These are phyloP conservation scores for Erodium maritimum DNA, from an alignment of 345 rosid species.

Conservation along the genomic window DNA sequence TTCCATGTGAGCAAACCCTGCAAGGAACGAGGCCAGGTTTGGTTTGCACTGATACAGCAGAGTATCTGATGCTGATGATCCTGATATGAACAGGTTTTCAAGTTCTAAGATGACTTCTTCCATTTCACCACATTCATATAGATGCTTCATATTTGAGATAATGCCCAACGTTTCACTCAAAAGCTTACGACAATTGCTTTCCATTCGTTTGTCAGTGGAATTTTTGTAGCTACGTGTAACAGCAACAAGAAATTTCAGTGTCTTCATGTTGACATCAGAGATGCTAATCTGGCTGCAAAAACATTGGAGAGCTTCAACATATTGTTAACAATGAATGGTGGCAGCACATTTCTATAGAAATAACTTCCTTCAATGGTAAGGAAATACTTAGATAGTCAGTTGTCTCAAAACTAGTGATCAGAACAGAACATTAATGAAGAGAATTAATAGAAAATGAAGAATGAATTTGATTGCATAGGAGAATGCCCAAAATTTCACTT, in stretches of 20 bases:
- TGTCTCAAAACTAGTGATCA: neutral
- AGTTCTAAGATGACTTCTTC: constrained; percentile 54
- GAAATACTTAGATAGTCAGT: neutral
- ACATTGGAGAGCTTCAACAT: constrained; percentile 10
- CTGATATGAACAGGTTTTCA: constrained; percentile 44
- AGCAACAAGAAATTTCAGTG: constrained; percentile 42
- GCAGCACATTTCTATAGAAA: neutral
- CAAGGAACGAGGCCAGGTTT: constrained; percentile 54
- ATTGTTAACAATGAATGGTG: neutral
- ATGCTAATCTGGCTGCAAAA: constrained; percentile 44
- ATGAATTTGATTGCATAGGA: neutral
- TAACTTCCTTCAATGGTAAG: neutral
- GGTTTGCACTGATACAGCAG: constrained; percentile 41
- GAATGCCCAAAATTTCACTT: neutral
- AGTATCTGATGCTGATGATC: constrained; percentile 24
- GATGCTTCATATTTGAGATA: constrained; percentile 38
- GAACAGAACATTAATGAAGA: neutral
- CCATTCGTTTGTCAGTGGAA: constrained; percentile 20
- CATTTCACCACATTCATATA: constrained; percentile 50
- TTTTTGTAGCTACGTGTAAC: constrained; percentile 28
- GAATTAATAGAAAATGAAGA: neutral
- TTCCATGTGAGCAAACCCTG: constrained; percentile 49
- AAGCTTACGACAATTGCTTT: constrained; percentile 29
- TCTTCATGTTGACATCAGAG: constrained; percentile 46
- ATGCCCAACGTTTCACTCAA: constrained; percentile 40